Evolutionary conservation across 371 early-diverging fungal species (phyloP), one percentile per base, ranked within the genome.

Genomic region (Rhizopus stolonifer): DNA sequence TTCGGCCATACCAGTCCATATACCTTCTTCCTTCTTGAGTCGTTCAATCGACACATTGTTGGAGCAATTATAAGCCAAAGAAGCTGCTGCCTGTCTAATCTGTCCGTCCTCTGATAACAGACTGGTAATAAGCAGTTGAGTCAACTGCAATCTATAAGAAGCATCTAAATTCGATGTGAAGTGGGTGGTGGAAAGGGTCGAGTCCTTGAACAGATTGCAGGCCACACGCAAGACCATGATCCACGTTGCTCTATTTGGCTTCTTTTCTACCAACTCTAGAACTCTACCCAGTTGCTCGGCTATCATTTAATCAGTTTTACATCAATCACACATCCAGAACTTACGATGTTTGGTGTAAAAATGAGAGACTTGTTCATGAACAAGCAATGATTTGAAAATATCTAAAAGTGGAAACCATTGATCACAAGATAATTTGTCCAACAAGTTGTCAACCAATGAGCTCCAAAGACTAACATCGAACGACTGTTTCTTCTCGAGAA

Each of bases 381-480:
- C 43, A 2, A 87, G 54, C 5, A 90, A 47, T 42, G 84, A 74
- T 10, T 86, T 70, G 46, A 85, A 64, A 31, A 90, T 72, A 54
- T 90, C 90, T 21, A 88, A 52, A 8, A 83, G 49, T 10, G 90
- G 88, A 54, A 87, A 88, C 24, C 76, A 58, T 33, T 83, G 72
- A 10, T 80, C 77, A 8, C 56, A 52, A 0, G 82, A 65, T 1
- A 90, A 46, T 5, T 65, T 63, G 1, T 51, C 52, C 21, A 65
- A 32, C 10, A 79, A 47, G 9, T 51, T 31, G 54, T 70, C 80
- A 76, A 65, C 3, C 13, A 38, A 4, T 65, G 56, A 38, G 77
- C 75, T 62, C 77, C 79, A 79, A 1, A 48, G 51, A 1, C 58
- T 52, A 4, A 67, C 56, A 45, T 62, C 58, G 1, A 67, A 31